Percentiles rank a stretch among this genome's conserved stretches.
phyloP scores from a whole-genome alignment of 805 yeast genomes.

The Metschnikowia vanudenii region DNA sequence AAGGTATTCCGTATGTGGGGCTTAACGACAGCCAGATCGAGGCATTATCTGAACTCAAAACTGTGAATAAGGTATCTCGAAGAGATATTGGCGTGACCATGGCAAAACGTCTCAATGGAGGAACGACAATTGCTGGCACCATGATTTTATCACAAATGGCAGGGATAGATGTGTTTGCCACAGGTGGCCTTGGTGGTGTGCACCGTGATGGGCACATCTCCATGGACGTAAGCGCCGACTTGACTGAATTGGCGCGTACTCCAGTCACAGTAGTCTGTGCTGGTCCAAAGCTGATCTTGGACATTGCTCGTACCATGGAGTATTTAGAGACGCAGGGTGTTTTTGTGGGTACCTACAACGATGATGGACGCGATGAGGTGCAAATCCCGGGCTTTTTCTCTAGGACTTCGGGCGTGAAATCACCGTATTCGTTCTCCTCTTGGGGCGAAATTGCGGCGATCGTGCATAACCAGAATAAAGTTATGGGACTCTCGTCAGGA shows the following conservation, averaged over 20 bases:
- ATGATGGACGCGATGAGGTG: constrained; percentile 39
- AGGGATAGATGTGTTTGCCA: constrained; percentile 82
- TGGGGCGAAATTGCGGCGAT: constrained; percentile 62
- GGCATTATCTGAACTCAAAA: constrained; percentile 42
- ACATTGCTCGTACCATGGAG: constrained; percentile 77
- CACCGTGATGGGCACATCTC: constrained; percentile 73
- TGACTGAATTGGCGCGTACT: constrained; percentile 79
- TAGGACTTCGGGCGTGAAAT: constrained; percentile 66
- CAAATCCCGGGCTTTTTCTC: constrained; percentile 81
- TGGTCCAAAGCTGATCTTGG: constrained; percentile 86
- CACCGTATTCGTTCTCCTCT: constrained; percentile 63
- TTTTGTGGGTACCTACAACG: constrained; percentile 68
- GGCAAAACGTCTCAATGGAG: constrained; percentile 67
- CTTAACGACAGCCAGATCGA: constrained; percentile 48
- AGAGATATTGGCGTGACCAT: constrained; percentile 75
- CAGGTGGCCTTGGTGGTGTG: constrained; percentile 94
- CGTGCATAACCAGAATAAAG: constrained; percentile 43
- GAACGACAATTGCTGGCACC: constrained; percentile 87
- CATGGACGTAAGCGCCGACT: constrained; percentile 83
- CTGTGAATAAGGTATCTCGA: constrained; percentile 66
- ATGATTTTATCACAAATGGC: constrained; percentile 76
- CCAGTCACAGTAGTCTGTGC: constrained; percentile 90
- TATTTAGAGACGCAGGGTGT: constrained; percentile 90
- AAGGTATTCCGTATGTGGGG: constrained; percentile 75
- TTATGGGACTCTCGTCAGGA: constrained; percentile 61